phyloP scores from a whole-genome alignment of 1,284 basidiomycete genomes.

The Cutaneotrichosporon curvatum region DNA sequence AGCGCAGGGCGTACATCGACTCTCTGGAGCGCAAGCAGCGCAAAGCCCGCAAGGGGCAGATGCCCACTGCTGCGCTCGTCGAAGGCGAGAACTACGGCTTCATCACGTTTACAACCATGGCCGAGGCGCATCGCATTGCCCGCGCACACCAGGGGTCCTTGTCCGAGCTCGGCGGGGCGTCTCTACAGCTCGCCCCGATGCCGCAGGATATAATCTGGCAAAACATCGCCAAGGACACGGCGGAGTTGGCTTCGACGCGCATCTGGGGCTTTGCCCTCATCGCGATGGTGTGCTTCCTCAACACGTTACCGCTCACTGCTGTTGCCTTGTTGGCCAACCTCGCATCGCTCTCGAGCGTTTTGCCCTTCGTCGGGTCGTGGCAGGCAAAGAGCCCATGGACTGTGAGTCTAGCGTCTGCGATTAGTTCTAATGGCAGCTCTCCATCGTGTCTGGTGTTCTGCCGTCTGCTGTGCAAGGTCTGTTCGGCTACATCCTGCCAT shows the following conservation, averaged over 20 bases:
- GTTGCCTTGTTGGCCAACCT: slow-evolving; percentile 77
- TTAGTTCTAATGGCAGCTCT: slow-evolving; percentile 49
- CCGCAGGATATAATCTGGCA: slow-evolving; percentile 61
- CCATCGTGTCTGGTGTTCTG: slow-evolving; percentile 74
- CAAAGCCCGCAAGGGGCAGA: slow-evolving; percentile 30
- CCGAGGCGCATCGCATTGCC: slow-evolving; percentile 59
- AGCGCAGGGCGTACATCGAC: slow-evolving; percentile 66
- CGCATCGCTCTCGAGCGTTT: slow-evolving; percentile 29
- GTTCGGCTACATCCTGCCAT: slow-evolving; percentile 82
- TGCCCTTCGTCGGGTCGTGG: background rate
- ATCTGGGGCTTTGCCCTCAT: slow-evolving; percentile 70
- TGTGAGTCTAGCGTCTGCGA: slow-evolving; percentile 36
- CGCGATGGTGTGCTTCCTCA: slow-evolving; percentile 72
- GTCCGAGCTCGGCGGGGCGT: slow-evolving; percentile 43
- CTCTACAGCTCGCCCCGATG: slow-evolving; percentile 37
- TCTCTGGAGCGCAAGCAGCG: slow-evolving; percentile 46
- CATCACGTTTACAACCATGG: slow-evolving; percentile 85
- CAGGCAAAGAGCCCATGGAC: slow-evolving; percentile 33
- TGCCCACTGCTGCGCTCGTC: slow-evolving; percentile 13
- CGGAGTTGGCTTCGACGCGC: slow-evolving; percentile 60
- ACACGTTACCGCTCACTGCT: slow-evolving; percentile 67
- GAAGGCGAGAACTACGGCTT: slow-evolving; percentile 82
- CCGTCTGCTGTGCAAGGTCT: slow-evolving; percentile 77
- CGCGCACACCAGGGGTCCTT: slow-evolving; percentile 36
- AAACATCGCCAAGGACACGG: slow-evolving; percentile 69